These are phyloP conservation scores for Plasmodium vivax DNA, from an alignment of 169 alveolate genomes.

Conservation along the genomic window DNA sequence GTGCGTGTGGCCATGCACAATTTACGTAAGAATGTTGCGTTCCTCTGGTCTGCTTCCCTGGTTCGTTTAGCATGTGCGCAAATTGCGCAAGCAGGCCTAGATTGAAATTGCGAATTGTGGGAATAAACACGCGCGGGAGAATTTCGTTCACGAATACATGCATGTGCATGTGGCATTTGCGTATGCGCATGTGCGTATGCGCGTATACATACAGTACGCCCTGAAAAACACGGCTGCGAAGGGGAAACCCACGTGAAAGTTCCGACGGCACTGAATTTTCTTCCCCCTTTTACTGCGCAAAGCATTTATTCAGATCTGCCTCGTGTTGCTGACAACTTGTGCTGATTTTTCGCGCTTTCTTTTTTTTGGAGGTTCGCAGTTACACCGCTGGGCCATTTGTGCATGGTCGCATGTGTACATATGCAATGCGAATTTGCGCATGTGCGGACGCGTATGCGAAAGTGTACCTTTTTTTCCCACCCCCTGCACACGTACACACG, in stretches of 20 bases:
- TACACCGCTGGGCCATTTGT: neutral
- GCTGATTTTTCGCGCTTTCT: neutral
- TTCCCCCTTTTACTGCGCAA: neutral
- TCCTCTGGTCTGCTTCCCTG: neutral
- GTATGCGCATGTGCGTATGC: neutral
- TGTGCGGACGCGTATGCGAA: neutral
- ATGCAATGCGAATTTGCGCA: no score
- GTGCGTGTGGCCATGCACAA: neutral
- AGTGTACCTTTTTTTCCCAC: neutral
- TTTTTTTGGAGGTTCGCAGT: neutral
- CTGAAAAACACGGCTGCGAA: neutral
- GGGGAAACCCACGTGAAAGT: neutral
- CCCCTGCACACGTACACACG: neutral
- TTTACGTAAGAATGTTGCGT: neutral
- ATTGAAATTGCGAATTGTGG: conserved; percentile 1
- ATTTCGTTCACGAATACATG: neutral
- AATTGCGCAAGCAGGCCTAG: neutral
- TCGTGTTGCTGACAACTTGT: neutral
- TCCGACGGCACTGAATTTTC: neutral
- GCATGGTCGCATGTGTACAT: neutral
- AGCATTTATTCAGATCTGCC: neutral
- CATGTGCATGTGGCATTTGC: neutral
- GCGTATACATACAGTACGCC: neutral
- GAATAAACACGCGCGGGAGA: neutral
- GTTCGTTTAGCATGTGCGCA: neutral